A percentile compares a stretch with the other conserved stretches of the same genome.
Evolutionary conservation across 768 basidiomycete species (phyloP).

Genomic region (Clavulina sp.): DNA sequence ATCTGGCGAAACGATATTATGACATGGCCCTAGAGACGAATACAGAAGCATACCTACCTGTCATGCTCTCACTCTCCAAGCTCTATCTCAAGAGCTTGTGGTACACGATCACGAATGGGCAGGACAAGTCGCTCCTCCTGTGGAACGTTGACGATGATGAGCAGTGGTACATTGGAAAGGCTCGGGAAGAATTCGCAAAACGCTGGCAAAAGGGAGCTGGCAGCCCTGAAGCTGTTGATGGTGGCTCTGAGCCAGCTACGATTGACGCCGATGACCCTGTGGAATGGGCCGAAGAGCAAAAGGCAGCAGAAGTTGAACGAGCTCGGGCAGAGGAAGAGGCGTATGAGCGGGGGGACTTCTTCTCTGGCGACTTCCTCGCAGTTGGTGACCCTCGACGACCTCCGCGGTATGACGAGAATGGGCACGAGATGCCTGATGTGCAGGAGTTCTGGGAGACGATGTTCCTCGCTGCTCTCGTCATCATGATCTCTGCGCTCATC

Average conservation of each 20-base stretch:
- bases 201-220: conserved; percentile 7
- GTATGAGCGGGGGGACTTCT: conserved; percentile 9
- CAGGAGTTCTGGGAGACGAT: conserved; percentile 8
- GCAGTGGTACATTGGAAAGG: conserved; percentile 70
- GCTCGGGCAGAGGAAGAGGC: conserved; percentile 10
- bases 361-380: conserved; percentile 3
- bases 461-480: conserved; percentile 6
- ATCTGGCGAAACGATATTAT: conserved; percentile 91
- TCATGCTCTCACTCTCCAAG: conserved; percentile 62
- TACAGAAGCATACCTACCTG: conserved; percentile 75
- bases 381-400: conserved; percentile 6
- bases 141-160: conserved; percentile 33
- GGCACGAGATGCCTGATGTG: conserved; percentile 4
- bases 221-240: conserved; percentile 5
- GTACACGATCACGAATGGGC: conserved; percentile 59
- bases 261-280: conserved; percentile 27
- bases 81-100: conserved; percentile 71
- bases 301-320: conserved; percentile 21
- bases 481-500: conserved; percentile 2
- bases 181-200: conserved; percentile 52
- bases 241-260: conserved; percentile 15
- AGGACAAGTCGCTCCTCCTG: conserved; percentile 39
- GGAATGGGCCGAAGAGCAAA: conserved; percentile 35
- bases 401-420: conserved; percentile 1
- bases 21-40: conserved; percentile 81